Base-by-base conservation (phyloP, 163 green algal genomes). In the Smithsoniella earleae region DNA sequence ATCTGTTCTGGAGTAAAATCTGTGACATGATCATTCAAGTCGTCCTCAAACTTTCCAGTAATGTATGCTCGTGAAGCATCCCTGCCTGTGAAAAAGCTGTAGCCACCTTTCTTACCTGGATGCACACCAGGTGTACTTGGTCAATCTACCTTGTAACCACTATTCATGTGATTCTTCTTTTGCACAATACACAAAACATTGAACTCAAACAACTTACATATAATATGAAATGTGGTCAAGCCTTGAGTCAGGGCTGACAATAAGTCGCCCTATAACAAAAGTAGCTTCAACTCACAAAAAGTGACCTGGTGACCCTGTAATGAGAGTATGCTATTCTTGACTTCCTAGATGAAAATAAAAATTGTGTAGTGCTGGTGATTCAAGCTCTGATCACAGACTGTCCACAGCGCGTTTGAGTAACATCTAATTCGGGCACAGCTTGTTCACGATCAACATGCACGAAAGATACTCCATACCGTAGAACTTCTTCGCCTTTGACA, bases 1-100 rank as follows among this genome's bases (percentile, higher is more conserved):
- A 69, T 43, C 43, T 69, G 58, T 31, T 38, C 25, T 43, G 31
- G 27, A 25, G 58, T 69, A 33, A 69, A 69, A 33, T 69, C 58
- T 38, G 31, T 34, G 6, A 69, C 58, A 13, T 69, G 18, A 34
- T 69, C 58, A 43, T 34, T 69, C 6, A 69, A 13, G 43, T 69
- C 58, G 6, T 33, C 58, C 43, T 38, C 6, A 36, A 69, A 69
- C 58, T 69, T 34, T 30, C 58, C 58, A 38, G 58, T 69, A 33
- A 69, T 30, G 58, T 38, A 69, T 13, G 58, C 58, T 38, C 58
- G 10, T 3, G 58, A 69, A 25, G 58, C 58, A 34, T 69, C 58
- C 3, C 20, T 3, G 5, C 58, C 58, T 25, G 58, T 38, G 58
- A 69, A 69, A 33, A 69, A 69, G n/a, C 43, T 4, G 58, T 69